phyloP scores from a whole-genome alignment of 176 grass and related monocot species.

The Neostapfia colusana region DNA sequence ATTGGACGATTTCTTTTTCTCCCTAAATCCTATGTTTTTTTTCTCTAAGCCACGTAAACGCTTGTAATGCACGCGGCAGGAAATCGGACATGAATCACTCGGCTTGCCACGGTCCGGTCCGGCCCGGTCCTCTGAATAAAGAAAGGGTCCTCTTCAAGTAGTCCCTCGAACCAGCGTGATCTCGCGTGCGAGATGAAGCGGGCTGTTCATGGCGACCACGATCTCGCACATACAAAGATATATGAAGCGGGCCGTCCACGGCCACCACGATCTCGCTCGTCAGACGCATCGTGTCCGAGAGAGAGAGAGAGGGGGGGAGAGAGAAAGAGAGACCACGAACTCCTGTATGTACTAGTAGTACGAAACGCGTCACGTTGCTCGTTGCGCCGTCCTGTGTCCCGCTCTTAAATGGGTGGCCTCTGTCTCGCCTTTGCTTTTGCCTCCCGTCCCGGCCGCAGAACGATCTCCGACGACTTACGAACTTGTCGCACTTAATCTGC shows the following conservation, averaged over 20 bases:
- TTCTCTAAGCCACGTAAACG: no score
- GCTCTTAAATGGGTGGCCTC: neutral
- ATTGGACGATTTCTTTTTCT: no score
- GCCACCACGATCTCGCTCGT: constrained; percentile 15
- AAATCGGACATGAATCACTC: neutral
- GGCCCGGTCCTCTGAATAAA: neutral
- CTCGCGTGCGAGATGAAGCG: neutral
- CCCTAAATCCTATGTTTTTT: no score
- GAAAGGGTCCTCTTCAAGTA: neutral
- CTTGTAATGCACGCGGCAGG: constrained; percentile 4
- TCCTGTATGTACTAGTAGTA: neutral
- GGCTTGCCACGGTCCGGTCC: constrained; percentile 7
- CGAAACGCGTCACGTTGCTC: constrained; percentile 22
- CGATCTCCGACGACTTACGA: constrained; percentile 11
- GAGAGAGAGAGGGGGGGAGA: no score
- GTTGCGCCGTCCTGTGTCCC: neutral
- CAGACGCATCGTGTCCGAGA: constrained; percentile 6
- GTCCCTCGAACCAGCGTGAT: no score
- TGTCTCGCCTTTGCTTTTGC: neutral
- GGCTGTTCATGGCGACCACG: constrained; percentile 25
- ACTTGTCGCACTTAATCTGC: neutral
- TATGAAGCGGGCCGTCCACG: neutral
- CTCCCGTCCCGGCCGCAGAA: constrained; percentile 12
- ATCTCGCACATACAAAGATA: constrained; percentile 11
- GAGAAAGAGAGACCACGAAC: neutral